Evolutionary conservation across 495 filamentous ascomycete genomes (phyloP).

Genomic region (Massariosphaeria phaeospora): DNA sequence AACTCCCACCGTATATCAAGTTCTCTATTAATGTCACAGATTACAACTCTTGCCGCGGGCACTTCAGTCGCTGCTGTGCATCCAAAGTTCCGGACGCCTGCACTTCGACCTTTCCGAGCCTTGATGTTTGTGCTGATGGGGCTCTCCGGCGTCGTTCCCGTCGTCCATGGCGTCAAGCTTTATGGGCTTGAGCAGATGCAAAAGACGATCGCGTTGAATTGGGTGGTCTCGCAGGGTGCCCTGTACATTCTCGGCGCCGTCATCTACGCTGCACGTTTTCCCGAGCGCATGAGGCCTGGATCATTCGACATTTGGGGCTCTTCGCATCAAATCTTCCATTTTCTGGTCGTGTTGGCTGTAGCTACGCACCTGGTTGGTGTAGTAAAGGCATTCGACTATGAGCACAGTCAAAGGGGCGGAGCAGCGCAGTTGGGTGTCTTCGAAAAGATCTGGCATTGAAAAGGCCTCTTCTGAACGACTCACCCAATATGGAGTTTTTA

Average conservation of each 20-base stretch:
- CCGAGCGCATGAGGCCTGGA: constrained; percentile 60
- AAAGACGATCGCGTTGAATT: constrained; percentile 72
- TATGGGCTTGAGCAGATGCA: constrained; percentile 57
- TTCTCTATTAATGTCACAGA: constrained; percentile 46
- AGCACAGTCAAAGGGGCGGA: constrained; percentile 32
- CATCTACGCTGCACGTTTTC: constrained; percentile 66
- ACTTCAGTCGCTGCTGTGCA: constrained; percentile 71
- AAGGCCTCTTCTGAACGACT: too few relatives aligned
- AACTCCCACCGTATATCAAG: neutral
- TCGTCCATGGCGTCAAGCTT: constrained; percentile 63
- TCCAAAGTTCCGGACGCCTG: constrained; percentile 74
- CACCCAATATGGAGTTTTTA: too few relatives aligned
- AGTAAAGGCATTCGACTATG: constrained; percentile 44
- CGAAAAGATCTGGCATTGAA: constrained; percentile 8
- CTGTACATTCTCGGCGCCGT: constrained; percentile 83
- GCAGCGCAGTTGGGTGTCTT: constrained; percentile 9
- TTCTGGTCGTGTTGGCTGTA: constrained; percentile 64
- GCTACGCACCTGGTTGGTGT: constrained; percentile 60
- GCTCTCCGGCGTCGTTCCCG: constrained; percentile 74
- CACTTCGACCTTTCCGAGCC: constrained; percentile 79
- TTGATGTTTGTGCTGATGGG: constrained; percentile 90
- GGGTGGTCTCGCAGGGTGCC: constrained; percentile 73
- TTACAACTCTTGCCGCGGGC: constrained; percentile 66
- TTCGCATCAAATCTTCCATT: constrained; percentile 78
- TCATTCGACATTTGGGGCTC: constrained; percentile 70